Evolutionary conservation across 2,329 filamentous ascomycete species (phyloP), one percentile per base, ranked within the genome.

Genomic region (Aspergillus sp.): DNA sequence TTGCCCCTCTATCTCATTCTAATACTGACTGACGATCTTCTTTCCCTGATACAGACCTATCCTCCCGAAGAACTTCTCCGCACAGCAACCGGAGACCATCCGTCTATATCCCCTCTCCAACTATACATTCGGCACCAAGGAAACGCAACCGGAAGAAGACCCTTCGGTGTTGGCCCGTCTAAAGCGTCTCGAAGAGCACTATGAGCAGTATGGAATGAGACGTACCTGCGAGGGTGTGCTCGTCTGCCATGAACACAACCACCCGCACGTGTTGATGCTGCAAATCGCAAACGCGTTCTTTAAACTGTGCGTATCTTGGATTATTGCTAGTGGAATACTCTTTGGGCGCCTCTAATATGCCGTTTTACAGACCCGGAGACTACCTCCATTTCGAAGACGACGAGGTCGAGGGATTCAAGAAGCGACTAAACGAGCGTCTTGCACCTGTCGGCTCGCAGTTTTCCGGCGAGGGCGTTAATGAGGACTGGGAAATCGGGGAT

Each of bases 261-360:
- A 97, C 69, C 93, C 93, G 10, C 93, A 98, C 69, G 95, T 98
- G 52, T 75, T 98, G 54, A 97, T 98, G 93, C 79, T 98, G 51
- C 93, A 98, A 76, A 98, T 98, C 60, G 93, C 93, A 42, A 98
- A 98, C 68, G 91, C 93, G 26, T 98, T 98, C 74, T 98, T 98
- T 76, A 98, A 98, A 74, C 80, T 98, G 67, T 83, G 70, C 11
- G 74, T 61, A 37, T 27, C 19, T 31, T 33, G 9, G 19, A 4
- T 19, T 19, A 19, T 19, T 4, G 19, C 19, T 19, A 19, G 19
- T 19, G 19, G 19, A 19, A 19, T 19, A 19, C 19, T 19, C 19
- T 4, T 19, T 19, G 19, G 19, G 4, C 4, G 34, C 37, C 19
- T 12, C 10, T 27, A 13, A 35, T 19, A 26, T n/a, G n/a, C 33